Percentiles rank a stretch among this genome's conserved stretches.
Conservation (phyloP, 2,329 filamentous ascomycete genomes). For the Lasiodiplodia gonubiensis region DNA sequence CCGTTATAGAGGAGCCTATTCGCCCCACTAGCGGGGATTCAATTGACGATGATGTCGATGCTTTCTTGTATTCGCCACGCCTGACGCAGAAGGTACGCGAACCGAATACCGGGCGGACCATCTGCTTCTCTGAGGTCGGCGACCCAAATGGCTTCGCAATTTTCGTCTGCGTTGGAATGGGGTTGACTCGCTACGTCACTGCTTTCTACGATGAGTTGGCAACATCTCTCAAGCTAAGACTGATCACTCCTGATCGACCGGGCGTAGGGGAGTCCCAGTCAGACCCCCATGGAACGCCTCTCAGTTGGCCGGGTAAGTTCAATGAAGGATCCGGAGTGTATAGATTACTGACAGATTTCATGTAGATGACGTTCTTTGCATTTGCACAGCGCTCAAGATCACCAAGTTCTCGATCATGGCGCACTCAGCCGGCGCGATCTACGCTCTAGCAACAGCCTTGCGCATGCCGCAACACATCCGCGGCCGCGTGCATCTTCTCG, state of each 20-base stretch:
- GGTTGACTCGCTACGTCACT: slow-evolving; percentile 91
- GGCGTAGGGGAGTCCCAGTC: slow-evolving; percentile 91
- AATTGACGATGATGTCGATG: slow-evolving; percentile 84
- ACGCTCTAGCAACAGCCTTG: slow-evolving; percentile 90
- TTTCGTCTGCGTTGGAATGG: slow-evolving; percentile 98
- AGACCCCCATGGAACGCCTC: slow-evolving; percentile 82
- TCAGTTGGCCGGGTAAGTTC: slow-evolving; percentile 86
- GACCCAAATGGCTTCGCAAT: slow-evolving; percentile 90
- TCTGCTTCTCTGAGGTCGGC: slow-evolving; percentile 96
- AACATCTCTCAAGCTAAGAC: slow-evolving; percentile 80
- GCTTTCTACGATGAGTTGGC: slow-evolving; percentile 98
- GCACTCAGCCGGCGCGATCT: slow-evolving; percentile 97
- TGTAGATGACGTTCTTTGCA: slow-evolving; percentile 82
- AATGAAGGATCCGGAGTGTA: slow-evolving; percentile 34
- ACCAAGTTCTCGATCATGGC: slow-evolving; percentile 96
- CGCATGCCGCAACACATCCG: slow-evolving; percentile 96
- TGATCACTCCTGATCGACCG: slow-evolving; percentile 93
- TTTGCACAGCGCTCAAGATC: slow-evolving; percentile 89
- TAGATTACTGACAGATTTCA: slow-evolving; percentile 42
- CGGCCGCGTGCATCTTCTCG: slow-evolving; percentile 89
- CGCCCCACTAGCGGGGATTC: slow-evolving; percentile 78
- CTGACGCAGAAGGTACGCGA: slow-evolving; percentile 88
- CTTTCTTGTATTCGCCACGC: slow-evolving; percentile 81
- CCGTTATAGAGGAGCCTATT: slow-evolving; percentile 67
- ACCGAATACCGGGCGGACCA: slow-evolving; percentile 82